phyloP scores from a whole-genome alignment of 345 rosid genomes.

The Syzygium oleosum region DNA sequence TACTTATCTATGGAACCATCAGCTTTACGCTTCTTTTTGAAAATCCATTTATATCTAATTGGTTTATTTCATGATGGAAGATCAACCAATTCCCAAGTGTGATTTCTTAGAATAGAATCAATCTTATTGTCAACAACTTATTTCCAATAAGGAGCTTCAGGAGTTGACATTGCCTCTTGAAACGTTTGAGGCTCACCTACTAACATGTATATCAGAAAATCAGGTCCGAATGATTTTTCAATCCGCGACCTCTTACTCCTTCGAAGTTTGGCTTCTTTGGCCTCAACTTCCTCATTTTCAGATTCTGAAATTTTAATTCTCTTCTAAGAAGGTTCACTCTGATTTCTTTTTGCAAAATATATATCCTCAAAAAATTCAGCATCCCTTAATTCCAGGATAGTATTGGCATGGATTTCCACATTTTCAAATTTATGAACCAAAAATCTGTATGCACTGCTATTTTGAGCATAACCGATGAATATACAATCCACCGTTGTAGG shows the following conservation, averaged over 20 bases:
- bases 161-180: background rate
- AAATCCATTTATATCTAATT: background rate
- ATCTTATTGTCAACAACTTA: background rate
- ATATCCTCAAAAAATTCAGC: background rate
- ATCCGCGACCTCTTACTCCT: background rate
- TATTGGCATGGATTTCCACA: background rate
- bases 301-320: no score
- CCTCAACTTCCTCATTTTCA: background rate
- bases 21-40: background rate
- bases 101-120: background rate
- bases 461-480: no score
- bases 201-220: background rate
- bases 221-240: background rate
- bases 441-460: background rate
- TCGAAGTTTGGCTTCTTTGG: background rate
- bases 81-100: background rate
- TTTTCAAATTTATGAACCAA: background rate
- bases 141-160: background rate
- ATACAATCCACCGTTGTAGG: background rate
- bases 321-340: no score
- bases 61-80: background rate
- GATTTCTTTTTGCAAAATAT: no score
- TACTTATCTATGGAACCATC: background rate
- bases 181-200: rapidly evolving
- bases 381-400: background rate